These are phyloP conservation scores for Pythium plurisporium DNA, from an alignment of 352 stramenopile species.

Conservation along the genomic window DNA sequence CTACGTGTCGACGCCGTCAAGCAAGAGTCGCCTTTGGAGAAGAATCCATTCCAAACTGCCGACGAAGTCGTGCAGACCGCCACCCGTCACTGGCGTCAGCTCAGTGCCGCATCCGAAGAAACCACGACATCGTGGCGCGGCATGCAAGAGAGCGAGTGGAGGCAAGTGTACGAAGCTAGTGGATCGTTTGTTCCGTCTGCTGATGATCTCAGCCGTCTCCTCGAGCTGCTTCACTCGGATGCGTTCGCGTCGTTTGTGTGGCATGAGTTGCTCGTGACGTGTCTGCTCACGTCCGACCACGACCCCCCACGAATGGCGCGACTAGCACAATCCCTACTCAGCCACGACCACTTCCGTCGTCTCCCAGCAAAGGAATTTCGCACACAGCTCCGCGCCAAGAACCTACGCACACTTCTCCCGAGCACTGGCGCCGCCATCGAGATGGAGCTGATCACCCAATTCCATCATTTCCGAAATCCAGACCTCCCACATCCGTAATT, in stretches of 20 bases:
- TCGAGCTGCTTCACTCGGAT: slow-evolving; percentile 41
- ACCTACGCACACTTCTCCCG: slow-evolving; percentile 35
- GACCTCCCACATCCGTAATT: slow-evolving; percentile 5
- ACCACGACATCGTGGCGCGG: slow-evolving; percentile 24
- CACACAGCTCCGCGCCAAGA: slow-evolving; percentile 39
- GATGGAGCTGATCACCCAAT: slow-evolving; percentile 38
- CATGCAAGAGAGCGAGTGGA: slow-evolving; percentile 44
- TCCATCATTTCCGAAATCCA: slow-evolving; percentile 36
- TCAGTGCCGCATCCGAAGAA: slow-evolving; percentile 22
- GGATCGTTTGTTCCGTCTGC: slow-evolving; percentile 12
- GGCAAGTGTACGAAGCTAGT: slow-evolving; percentile 19
- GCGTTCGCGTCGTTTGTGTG: slow-evolving; percentile 46
- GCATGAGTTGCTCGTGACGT: slow-evolving; percentile 35
- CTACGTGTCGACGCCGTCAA: slow-evolving; percentile 3
- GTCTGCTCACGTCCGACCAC: slow-evolving; percentile 21
- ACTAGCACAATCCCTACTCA: slow-evolving; percentile 18
- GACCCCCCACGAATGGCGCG: neutral
- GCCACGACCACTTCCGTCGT: slow-evolving; percentile 23
- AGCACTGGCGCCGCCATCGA: slow-evolving; percentile 35
- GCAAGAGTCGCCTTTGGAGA: neutral
- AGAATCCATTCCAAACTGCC: neutral
- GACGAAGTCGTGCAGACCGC: neutral
- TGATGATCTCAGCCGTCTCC: slow-evolving; percentile 26
- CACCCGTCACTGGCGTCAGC: neutral
- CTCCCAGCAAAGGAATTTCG: slow-evolving; percentile 58